Percentiles rank a stretch among this genome's conserved stretches.
These are phyloP conservation scores for Claviceps sorghi DNA, from an alignment of 2,329 filamentous ascomycete genomes.

Conservation along the genomic window DNA sequence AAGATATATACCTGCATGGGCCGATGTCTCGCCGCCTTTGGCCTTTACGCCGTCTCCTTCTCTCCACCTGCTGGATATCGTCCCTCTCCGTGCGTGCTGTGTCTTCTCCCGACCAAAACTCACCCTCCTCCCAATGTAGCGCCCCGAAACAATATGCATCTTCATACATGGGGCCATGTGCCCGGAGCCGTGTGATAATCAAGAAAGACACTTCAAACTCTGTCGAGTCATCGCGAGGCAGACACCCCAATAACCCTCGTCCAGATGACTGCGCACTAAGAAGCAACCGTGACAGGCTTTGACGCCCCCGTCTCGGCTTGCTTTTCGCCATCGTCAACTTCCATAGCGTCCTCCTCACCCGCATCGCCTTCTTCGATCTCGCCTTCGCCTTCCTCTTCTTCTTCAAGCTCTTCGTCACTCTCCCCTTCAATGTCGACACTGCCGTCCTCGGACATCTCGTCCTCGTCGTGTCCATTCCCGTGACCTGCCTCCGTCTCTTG, in stretches of 20 bases:
- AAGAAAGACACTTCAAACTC: neutral
- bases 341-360: slow-evolving; percentile 32
- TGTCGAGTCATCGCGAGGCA: neutral
- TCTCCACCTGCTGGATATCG: neutral
- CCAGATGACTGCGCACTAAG: slow-evolving; percentile 10
- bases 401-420: slow-evolving; percentile 56
- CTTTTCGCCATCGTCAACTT: slow-evolving; percentile 30
- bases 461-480: slow-evolving; percentile 41
- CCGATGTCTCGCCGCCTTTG: neutral
- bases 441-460: slow-evolving; percentile 56
- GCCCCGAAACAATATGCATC: neutral
- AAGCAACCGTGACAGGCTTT: slow-evolving; percentile 22
- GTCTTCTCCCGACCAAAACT: neutral
- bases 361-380: slow-evolving; percentile 12
- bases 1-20: neutral
- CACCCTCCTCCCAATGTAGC: neutral
- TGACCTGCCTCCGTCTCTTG: slow-evolving; percentile 22
- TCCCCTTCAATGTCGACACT: slow-evolving; percentile 70
- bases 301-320: slow-evolving; percentile 14
- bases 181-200: neutral
- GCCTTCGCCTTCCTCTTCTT: slow-evolving; percentile 32
- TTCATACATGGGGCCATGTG: neutral
- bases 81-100: neutral
- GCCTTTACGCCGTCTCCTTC: neutral
- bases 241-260: neutral